Percentiles rank a stretch among this genome's conserved stretches.
phyloP scores from a whole-genome alignment of 2,329 filamentous ascomycete genomes.

The Pseudocercospora fuligena region DNA sequence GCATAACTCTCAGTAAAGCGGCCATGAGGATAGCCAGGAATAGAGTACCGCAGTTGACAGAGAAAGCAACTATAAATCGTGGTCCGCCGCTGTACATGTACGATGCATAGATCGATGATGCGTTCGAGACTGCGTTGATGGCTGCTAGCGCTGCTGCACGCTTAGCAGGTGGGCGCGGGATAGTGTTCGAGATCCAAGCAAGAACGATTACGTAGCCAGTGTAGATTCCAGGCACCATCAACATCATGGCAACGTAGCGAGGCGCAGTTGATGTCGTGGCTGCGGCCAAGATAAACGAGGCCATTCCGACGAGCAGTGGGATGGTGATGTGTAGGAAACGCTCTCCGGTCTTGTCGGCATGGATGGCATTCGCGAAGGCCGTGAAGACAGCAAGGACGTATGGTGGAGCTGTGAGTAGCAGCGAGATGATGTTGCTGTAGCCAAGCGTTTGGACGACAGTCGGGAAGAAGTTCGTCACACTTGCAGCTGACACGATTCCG shows the following conservation, averaged over 20 bases:
- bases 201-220: slow-evolving; percentile 68
- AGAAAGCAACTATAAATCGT: slow-evolving; percentile 42
- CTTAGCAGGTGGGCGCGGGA: slow-evolving; percentile 77
- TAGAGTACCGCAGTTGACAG: slow-evolving; percentile 60
- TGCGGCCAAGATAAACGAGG: slow-evolving; percentile 40
- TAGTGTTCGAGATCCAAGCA: slow-evolving; percentile 77
- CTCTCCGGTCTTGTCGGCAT: slow-evolving; percentile 47
- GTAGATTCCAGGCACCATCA: slow-evolving; percentile 59
- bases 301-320: slow-evolving; percentile 38
- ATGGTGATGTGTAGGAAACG: slow-evolving; percentile 46
- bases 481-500: slow-evolving; percentile 42
- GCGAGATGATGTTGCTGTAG: slow-evolving; percentile 38
- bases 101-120: slow-evolving; percentile 65
- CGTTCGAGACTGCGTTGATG: slow-evolving; percentile 73
- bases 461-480: slow-evolving; percentile 43
- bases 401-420: slow-evolving; percentile 43
- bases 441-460: slow-evolving; percentile 42
- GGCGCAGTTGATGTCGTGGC: slow-evolving; percentile 36
- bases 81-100: slow-evolving; percentile 44
- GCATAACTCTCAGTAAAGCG: slow-evolving; percentile 64
- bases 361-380: slow-evolving; percentile 43
- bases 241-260: slow-evolving; percentile 43
- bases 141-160: slow-evolving; percentile 73
- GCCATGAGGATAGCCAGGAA: slow-evolving; percentile 68
- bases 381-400: slow-evolving; percentile 43